phyloP scores from a whole-genome alignment of 768 basidiomycete species.

The Suillus lakei region DNA sequence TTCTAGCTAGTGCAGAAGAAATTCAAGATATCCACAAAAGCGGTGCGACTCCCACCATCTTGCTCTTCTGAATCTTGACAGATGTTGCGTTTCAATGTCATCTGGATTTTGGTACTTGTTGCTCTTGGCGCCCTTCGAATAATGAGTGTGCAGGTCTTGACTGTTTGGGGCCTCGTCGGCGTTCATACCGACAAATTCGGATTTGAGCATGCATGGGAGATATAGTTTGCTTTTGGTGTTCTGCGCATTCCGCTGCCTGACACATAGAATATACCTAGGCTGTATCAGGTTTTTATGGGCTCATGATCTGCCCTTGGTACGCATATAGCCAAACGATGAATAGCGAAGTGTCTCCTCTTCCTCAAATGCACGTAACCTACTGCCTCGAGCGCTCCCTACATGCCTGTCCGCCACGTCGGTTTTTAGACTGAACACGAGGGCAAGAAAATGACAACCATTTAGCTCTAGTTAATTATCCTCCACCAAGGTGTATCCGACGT shows the following conservation, averaged over 20 bases:
- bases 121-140: neutral
- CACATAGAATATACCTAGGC: constrained; percentile 40
- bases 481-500: constrained; percentile 43
- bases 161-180: constrained; percentile 79
- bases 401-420: too few relatives aligned
- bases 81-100: constrained; percentile 75
- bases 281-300: constrained; percentile 73
- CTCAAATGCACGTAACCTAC: constrained; percentile 60
- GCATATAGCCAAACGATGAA: constrained; percentile 87
- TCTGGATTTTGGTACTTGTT: constrained; percentile 64
- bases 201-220: constrained; percentile 85
- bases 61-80: constrained; percentile 25
- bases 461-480: neutral
- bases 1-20: constrained; percentile 75
- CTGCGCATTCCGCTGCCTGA: constrained; percentile 1
- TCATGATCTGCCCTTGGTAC: constrained; percentile 82
- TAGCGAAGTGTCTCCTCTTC: constrained; percentile 72
- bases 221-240: constrained; percentile 50
- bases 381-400: neutral
- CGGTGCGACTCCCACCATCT: constrained; percentile 28
- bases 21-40: constrained; percentile 66
- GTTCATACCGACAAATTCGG: constrained; percentile 75
- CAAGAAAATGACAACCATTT: neutral
- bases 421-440: too few relatives aligned
- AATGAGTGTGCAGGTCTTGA: constrained; percentile 51